These are phyloP conservation scores for Colletotrichum echinochloae DNA, from an alignment of 2,329 filamentous ascomycete genomes.

Conservation along the genomic window DNA sequence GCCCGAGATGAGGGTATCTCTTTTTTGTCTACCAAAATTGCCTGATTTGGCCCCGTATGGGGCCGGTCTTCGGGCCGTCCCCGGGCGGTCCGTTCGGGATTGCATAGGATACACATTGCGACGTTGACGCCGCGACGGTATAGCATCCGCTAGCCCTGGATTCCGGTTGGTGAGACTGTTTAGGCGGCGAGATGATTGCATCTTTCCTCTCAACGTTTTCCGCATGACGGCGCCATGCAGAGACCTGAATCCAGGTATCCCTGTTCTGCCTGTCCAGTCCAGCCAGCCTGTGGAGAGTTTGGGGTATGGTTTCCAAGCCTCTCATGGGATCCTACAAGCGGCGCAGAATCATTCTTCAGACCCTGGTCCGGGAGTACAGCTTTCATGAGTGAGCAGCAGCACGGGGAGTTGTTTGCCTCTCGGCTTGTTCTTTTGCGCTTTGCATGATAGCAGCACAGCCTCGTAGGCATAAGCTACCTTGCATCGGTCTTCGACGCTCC, in stretches of 20 bases:
- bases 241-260: background rate
- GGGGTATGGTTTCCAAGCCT: conserved; percentile 28
- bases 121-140: background rate
- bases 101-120: background rate
- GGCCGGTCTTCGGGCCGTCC: conserved; percentile 18
- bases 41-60: conserved; percentile 21
- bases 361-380: no score
- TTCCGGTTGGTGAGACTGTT: background rate
- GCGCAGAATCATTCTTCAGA: background rate
- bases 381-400: no score
- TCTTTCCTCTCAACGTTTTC: background rate
- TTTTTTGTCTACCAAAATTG: conserved; percentile 25
- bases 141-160: background rate
- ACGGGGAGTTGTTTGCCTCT: no score
- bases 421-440: no score
- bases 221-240: background rate
- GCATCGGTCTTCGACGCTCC: no score
- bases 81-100: conserved; percentile 3
- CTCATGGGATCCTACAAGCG: conserved; percentile 13
- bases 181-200: background rate
- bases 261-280: background rate
- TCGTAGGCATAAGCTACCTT: no score
- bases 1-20: conserved; percentile 65
- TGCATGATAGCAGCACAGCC: no score
- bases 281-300: conserved; percentile 21